These are phyloP conservation scores for Diophrys sp. DNA, from an alignment of 73 alveolate species.

Conservation along the genomic window DNA sequence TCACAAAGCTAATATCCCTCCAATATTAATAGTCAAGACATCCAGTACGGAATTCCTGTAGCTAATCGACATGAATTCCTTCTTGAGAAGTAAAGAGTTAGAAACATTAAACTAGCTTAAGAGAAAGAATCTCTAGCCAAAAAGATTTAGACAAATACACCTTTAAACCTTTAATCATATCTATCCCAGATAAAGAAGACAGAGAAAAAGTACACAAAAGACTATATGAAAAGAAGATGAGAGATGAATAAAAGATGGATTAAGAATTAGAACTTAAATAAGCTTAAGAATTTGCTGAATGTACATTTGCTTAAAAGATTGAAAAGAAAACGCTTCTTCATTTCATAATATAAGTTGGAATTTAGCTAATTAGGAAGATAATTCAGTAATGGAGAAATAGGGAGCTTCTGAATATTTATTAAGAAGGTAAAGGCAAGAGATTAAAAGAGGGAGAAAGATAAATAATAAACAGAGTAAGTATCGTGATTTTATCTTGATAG, in stretches of 20 bases:
- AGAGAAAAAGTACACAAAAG: neutral
- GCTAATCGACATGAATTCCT: neutral
- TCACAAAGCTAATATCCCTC: no score
- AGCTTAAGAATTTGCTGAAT: neutral
- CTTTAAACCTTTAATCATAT: neutral
- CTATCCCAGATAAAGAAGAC: neutral
- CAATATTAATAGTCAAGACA: neutral
- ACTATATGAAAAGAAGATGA: neutral
- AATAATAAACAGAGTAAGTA: no score
- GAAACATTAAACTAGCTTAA: neutral
- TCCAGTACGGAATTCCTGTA: neutral
- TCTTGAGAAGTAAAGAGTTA: neutral
- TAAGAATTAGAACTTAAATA: neutral
- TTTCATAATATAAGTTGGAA: no score
- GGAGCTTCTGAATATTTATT: neutral
- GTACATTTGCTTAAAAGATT: neutral
- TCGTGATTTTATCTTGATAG: no score
- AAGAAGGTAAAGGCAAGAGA: neutral
- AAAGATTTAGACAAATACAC: neutral
- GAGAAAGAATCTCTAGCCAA: neutral
- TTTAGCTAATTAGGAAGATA: neutral
- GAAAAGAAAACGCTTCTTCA: neutral
- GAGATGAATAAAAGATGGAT: neutral
- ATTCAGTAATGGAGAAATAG: neutral
- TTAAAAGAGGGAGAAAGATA: neutral